Base-by-base conservation (phyloP, 2,329 filamentous ascomycete species). In the Seiridium unicorne region DNA sequence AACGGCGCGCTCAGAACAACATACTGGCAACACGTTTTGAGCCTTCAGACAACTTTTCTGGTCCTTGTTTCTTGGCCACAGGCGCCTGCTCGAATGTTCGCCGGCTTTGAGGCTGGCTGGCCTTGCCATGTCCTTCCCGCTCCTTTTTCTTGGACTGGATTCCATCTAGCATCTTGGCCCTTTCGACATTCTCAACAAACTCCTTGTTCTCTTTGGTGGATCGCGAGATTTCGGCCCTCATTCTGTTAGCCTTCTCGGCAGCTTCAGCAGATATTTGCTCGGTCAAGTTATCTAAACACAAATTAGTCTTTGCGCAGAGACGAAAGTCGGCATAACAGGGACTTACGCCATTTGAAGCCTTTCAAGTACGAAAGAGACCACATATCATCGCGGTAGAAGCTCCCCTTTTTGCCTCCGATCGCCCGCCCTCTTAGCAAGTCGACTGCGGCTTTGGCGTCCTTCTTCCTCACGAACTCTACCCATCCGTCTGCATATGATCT, bases 331-430 rank as follows among this genome's bases (percentile, higher is more conserved):
- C 63, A 65, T 66, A n/a, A 26, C 5, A 11, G 36, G 32, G 11
- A 55, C 51, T 4, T 44, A 55, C 51, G 79, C 92, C 92, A 96
- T 75, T 94, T 95, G 78, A 95, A 94, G 1, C 90, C 91, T 64
- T 86, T 89, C 63, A 96, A 77, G 70, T 96, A 96, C 62, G 90
- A 83, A 63, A 95, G 78, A 68, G 90, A 93, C 92, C 92, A 96
- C 49, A 96, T 83, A 72, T 96, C 92, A 72, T 96, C 92, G 67
- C 90, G 86, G 77, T 94, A 96, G 72, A 90, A 92, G 54, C 84
- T 85, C 10, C 91, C 84, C 77, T 96, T 96, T 77, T 93, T 93
- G 34, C 92, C 92, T 55, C 91, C 91, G 61, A 95, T 90, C 10
- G 84, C 91, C 63, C 84, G 85, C 47, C 89, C 89, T 70, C 96